Base-by-base conservation (phyloP, 495 filamentous ascomycete species). In the Neurospora sp. region DNA sequence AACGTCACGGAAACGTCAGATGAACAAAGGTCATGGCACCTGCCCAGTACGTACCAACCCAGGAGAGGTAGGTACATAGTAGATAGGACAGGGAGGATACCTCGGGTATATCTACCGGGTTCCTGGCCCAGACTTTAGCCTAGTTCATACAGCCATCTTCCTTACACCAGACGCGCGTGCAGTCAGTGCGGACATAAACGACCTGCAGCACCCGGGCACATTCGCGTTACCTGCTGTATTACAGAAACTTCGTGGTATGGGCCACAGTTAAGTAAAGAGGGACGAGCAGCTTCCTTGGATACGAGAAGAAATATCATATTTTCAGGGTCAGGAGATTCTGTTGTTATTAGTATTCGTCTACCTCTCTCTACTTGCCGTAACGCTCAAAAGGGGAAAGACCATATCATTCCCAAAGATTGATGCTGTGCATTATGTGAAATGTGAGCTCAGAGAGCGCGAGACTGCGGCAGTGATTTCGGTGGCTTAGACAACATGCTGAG, bases 401-500 rank as follows among this genome's bases (percentile, higher is more conserved):
- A 7, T 1, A 5, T 3, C 1, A 18, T 18, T 31, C 7, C 12
- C 6, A 35, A 35, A 35, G 35, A 8, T 2, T 18, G 53, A 35
- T 1, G 3, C 14, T 27, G 53, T 9, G 7, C 53, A 18, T 27
- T 27, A 35, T 3, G 16, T 66, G 6, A 18, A 59, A 9, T 7
- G 27, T 3, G 53, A 37, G 27, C 12, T 27, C 6, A 18, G 27
- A 66, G 27, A 18, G 6, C 27, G 12, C 18, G 0, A 18, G 18
- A 18, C 5, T 66, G 27, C 2, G 27, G 2, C 31, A 66, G 22
- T 66, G 53, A 66, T 66, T 8, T 7, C 27, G 27, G 14, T 7
- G 12, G 5, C 9, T 75, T 37, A 79, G 12, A 71, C 71, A 20
- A 71, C 71, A 20, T n/a, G 37, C 53, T 74, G 70, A 3, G 31